These are phyloP conservation scores for Sanghuangporus weigelae DNA, from an alignment of 1,284 basidiomycete genomes.

Conservation along the genomic window DNA sequence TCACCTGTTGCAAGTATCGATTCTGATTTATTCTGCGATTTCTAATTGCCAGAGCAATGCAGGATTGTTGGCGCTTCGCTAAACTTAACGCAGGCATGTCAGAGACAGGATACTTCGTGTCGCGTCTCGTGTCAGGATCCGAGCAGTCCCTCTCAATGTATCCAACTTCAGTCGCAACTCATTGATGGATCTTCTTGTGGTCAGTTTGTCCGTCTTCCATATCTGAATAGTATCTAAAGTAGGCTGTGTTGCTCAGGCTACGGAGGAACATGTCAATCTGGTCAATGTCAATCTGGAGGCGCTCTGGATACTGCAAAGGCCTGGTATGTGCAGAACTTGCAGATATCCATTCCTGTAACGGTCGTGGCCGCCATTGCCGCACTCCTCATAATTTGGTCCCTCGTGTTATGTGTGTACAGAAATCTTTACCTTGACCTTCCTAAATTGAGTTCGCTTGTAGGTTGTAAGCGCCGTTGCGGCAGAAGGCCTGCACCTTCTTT, in stretches of 20 bases:
- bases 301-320: conserved; percentile 62
- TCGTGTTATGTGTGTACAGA: conserved; percentile 26
- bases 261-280: conserved; percentile 64
- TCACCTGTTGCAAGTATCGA: background rate
- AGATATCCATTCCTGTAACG: conserved; percentile 78
- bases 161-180: conserved; percentile 71
- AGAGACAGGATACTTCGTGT: conserved; percentile 61
- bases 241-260: conserved; percentile 40
- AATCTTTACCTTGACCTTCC: background rate
- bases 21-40: background rate
- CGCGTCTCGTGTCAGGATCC: conserved; percentile 82
- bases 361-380: conserved; percentile 63
- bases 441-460: background rate
- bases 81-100: conserved; percentile 64
- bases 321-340: conserved; percentile 73
- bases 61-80: conserved; percentile 65
- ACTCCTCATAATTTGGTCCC: conserved; percentile 43
- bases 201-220: conserved; percentile 26
- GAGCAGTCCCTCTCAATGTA: conserved; percentile 52
- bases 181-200: conserved; percentile 87
- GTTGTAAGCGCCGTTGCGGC: conserved; percentile 3
- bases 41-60: conserved; percentile 61
- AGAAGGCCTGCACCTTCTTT: conserved; percentile 1
- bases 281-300: conserved; percentile 61
- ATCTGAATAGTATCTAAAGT: background rate